phyloP scores from a whole-genome alignment of 805 yeast species.

The Komagataella pastoris region DNA sequence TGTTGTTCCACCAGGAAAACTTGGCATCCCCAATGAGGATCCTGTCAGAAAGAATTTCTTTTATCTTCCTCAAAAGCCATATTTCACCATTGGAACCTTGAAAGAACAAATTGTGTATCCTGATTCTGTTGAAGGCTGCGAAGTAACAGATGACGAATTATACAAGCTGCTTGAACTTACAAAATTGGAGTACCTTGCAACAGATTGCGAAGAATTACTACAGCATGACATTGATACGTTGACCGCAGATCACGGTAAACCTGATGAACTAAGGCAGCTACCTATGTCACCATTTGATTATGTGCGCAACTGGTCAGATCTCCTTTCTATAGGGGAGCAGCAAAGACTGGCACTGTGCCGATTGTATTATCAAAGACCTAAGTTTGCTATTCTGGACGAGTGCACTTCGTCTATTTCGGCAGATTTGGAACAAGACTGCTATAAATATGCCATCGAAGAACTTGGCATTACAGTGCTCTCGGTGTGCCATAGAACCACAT shows the following conservation, averaged over 20 bases:
- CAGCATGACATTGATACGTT: conserved; percentile 1
- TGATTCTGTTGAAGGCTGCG: conserved; percentile 47
- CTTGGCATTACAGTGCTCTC: conserved; percentile 74
- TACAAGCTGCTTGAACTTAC: conserved; percentile 39
- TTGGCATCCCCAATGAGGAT: conserved; percentile 45
- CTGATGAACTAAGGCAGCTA: conserved; percentile 9
- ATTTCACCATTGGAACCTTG: conserved; percentile 66
- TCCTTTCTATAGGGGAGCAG: conserved; percentile 82
- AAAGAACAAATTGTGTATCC: conserved; percentile 89
- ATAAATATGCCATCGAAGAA: conserved; percentile 57
- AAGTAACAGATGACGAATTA: conserved; percentile 32
- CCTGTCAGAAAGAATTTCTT: conserved; percentile 46
- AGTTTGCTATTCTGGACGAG: conserved; percentile 90
- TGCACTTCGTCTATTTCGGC: conserved; percentile 92
- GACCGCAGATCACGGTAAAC: not conserved
- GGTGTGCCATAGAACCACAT: conserved; percentile 83
- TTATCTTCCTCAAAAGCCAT: conserved; percentile 88
- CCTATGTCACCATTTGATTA: conserved; percentile 43
- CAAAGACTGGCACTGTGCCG: conserved; percentile 91
- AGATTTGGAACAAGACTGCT: conserved; percentile 83
- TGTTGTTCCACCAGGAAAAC: conserved; percentile 37
- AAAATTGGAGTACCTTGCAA: conserved; percentile 44
- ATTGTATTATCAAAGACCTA: conserved; percentile 80
- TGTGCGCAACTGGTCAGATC: conserved; percentile 77
- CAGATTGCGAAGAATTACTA: conserved; percentile 18